phyloP scores from a whole-genome alignment of 352 stramenopile genomes.

The Globisporangium megalacanthum region DNA sequence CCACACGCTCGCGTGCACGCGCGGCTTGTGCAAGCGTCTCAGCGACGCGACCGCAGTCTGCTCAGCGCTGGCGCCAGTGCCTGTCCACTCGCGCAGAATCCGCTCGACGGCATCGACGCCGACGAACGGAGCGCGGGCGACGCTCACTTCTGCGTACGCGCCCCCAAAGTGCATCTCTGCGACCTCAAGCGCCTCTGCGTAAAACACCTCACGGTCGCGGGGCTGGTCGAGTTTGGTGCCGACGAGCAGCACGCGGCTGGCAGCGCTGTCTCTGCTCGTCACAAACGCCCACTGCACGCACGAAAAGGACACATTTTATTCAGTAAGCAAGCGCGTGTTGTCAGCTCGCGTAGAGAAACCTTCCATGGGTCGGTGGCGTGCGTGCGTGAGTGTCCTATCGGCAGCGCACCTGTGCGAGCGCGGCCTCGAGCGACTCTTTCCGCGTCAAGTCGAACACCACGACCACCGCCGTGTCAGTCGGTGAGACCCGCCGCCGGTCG shows the following conservation, averaged over 20 bases:
- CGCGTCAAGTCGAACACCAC: constrained; percentile 50
- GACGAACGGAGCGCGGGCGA: constrained; percentile 14
- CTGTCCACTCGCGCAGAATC: constrained; percentile 18
- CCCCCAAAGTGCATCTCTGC: constrained; percentile 39
- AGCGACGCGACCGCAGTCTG: constrained; percentile 7
- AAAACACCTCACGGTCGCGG: constrained; percentile 30
- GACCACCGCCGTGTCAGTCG: constrained; percentile 15
- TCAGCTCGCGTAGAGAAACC: too few relatives aligned
- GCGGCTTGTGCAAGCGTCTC: constrained; percentile 18
- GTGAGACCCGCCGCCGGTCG: constrained; percentile 8
- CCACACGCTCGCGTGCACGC: constrained; percentile 44
- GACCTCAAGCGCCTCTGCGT: constrained; percentile 33
- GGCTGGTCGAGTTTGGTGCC: constrained; percentile 44
- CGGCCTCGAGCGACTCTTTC: constrained; percentile 28
- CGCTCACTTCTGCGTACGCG: constrained; percentile 50
- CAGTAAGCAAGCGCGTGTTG: background rate
- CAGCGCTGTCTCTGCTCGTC: constrained; percentile 5
- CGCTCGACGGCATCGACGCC: constrained; percentile 21
- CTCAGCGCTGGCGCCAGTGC: background rate
- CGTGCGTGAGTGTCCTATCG: too few relatives aligned
- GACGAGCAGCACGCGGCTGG: constrained; percentile 33
- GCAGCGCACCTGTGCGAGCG: constrained; percentile 23
- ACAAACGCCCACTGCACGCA: constrained; percentile 30
- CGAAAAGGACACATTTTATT: background rate
- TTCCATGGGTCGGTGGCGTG: background rate